phyloP scores from a whole-genome alignment of 2,329 filamentous ascomycete genomes.

The Cyanodermella asteris region DNA sequence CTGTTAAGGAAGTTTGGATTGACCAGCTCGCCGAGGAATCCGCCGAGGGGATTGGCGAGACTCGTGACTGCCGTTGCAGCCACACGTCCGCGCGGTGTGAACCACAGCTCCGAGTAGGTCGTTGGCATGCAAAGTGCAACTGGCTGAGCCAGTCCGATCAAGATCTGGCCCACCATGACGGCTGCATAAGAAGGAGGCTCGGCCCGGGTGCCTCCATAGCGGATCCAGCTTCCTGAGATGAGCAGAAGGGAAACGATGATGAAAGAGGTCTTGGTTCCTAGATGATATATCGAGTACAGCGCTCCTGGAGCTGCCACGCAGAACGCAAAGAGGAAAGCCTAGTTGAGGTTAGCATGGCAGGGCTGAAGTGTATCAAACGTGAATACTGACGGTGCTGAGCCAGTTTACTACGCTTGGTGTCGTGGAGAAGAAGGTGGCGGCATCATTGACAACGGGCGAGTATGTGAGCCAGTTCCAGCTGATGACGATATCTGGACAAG shows the following conservation, averaged over 20 bases:
- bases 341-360: too few relatives aligned
- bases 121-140: constrained; percentile 82
- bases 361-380: too few relatives aligned
- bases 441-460: constrained; percentile 54
- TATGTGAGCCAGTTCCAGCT: constrained; percentile 97
- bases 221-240: constrained; percentile 75
- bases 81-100: constrained; percentile 62
- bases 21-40: constrained; percentile 67
- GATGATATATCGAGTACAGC: constrained; percentile 55
- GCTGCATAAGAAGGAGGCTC: constrained; percentile 45
- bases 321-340: constrained; percentile 73
- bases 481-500: constrained; percentile 76
- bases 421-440: constrained; percentile 55
- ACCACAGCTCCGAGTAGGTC: constrained; percentile 86
- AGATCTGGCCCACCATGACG: constrained; percentile 76
- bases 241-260: constrained; percentile 50
- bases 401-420: constrained; percentile 67
- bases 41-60: constrained; percentile 54
- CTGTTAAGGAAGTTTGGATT: constrained; percentile 52
- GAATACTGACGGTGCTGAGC: constrained; percentile 75
- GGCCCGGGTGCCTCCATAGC: constrained; percentile 47
- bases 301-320: constrained; percentile 48
- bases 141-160: constrained; percentile 75
- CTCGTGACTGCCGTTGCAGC: constrained; percentile 65
- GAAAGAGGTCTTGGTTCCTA: constrained; percentile 58